These are phyloP conservation scores for Immersiella caudata DNA, from an alignment of 495 filamentous ascomycete species.

Conservation along the genomic window DNA sequence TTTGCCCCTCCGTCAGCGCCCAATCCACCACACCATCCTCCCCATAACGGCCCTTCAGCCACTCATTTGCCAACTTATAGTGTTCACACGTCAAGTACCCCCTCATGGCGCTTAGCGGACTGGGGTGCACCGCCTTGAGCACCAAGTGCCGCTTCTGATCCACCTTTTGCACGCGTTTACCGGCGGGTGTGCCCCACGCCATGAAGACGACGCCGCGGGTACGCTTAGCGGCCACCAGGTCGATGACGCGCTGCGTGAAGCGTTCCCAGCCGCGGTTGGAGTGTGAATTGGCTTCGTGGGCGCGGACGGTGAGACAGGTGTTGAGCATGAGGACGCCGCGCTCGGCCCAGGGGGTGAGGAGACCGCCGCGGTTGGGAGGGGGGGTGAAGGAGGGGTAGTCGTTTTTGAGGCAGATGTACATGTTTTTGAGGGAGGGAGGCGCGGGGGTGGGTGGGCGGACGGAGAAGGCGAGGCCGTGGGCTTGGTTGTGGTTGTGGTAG, in stretches of 20 bases:
- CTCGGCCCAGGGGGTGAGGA: slow-evolving; percentile 13
- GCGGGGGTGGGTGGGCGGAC: slow-evolving; percentile 86
- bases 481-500: slow-evolving; percentile 94
- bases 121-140: slow-evolving; percentile 85
- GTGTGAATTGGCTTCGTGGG: slow-evolving; percentile 83
- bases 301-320: slow-evolving; percentile 87
- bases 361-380: slow-evolving; percentile 54
- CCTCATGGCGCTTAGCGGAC: slow-evolving; percentile 75
- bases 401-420: slow-evolving; percentile 81
- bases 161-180: slow-evolving; percentile 69
- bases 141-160: slow-evolving; percentile 74
- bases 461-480: slow-evolving; percentile 93
- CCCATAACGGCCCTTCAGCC: slow-evolving; percentile 79
- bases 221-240: slow-evolving; percentile 75
- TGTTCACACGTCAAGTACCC: slow-evolving; percentile 90
- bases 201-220: slow-evolving; percentile 86
- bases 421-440: slow-evolving; percentile 86
- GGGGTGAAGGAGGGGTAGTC: slow-evolving; percentile 81
- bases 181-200: slow-evolving; percentile 86
- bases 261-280: slow-evolving; percentile 84
- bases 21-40: slow-evolving; percentile 81
- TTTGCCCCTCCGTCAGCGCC: slow-evolving; percentile 56
- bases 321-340: slow-evolving; percentile 90
- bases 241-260: slow-evolving; percentile 88
- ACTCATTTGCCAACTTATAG: slow-evolving; percentile 87